Conservation (phyloP, 176 grass and related monocot species). For the Alopecurus myosuroides region DNA sequence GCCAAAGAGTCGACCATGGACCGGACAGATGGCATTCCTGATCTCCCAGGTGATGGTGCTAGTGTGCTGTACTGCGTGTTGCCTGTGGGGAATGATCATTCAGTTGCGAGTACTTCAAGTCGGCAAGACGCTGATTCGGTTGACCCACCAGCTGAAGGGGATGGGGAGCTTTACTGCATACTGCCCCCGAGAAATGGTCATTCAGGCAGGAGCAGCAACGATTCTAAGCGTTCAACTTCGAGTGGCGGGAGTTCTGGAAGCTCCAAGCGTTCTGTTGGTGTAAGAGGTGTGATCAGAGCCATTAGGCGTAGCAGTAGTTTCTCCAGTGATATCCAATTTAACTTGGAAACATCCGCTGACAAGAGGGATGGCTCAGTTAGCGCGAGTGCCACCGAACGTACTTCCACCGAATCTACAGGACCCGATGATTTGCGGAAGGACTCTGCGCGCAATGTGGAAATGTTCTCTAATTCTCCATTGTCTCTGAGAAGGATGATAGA, state of each 20-base stretch:
- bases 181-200: slow-evolving; percentile 45
- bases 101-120: slow-evolving; percentile 39
- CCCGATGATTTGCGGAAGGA: slow-evolving; percentile 11
- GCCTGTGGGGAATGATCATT: slow-evolving; percentile 15
- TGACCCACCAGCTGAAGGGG: slow-evolving; percentile 21
- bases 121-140: slow-evolving; percentile 16
- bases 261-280: slow-evolving; percentile 30
- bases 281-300: slow-evolving; percentile 21
- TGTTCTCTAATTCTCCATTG: slow-evolving; percentile 28
- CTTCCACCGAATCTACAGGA: slow-evolving; percentile 15
- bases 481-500: slow-evolving; percentile 46
- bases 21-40: slow-evolving; percentile 14
- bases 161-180: slow-evolving; percentile 56
- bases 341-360: slow-evolving; percentile 6
- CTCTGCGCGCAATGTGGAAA: slow-evolving; percentile 20
- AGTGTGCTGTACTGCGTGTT: slow-evolving; percentile 54
- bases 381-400: background rate
- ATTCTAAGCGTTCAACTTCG: slow-evolving; percentile 37
- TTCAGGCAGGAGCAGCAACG: slow-evolving; percentile 31
- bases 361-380: slow-evolving; percentile 42
- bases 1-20: background rate
- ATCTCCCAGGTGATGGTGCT: slow-evolving; percentile 35
- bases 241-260: slow-evolving; percentile 28
- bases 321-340: slow-evolving; percentile 35
- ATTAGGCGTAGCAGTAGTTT: slow-evolving; percentile 44